phyloP scores from a whole-genome alignment of 2,329 filamentous ascomycete genomes.

The Chalaropsis thielavioides region DNA sequence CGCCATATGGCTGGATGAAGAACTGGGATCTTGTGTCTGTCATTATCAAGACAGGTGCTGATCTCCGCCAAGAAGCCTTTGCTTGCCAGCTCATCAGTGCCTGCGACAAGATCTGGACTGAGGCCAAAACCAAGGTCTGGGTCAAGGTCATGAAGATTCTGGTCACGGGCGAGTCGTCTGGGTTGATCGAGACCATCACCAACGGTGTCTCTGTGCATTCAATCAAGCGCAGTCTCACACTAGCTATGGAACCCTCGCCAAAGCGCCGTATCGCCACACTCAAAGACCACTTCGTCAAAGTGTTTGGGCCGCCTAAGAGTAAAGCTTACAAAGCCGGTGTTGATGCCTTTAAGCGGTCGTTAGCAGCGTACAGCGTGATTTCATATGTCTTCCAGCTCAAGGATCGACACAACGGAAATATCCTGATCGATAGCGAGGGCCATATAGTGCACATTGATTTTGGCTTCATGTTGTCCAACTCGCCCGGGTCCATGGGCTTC shows the following conservation, averaged over 20 bases:
- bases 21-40: slow-evolving; percentile 81
- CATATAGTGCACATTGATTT: slow-evolving; percentile 85
- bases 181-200: slow-evolving; percentile 75
- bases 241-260: slow-evolving; percentile 37
- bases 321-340: slow-evolving; percentile 57
- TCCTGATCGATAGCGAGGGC: slow-evolving; percentile 70
- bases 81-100: slow-evolving; percentile 72
- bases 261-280: slow-evolving; percentile 64
- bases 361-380: slow-evolving; percentile 75
- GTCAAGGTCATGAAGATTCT: slow-evolving; percentile 78
- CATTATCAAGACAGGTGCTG: slow-evolving; percentile 75
- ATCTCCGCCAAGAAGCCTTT: slow-evolving; percentile 73
- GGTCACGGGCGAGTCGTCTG: slow-evolving; percentile 71
- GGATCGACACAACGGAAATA: slow-evolving; percentile 75
- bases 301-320: slow-evolving; percentile 57
- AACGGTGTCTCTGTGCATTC: slow-evolving; percentile 81
- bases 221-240: slow-evolving; percentile 65
- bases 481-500: slow-evolving; percentile 69
- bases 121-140: slow-evolving; percentile 65
- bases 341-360: slow-evolving; percentile 65
- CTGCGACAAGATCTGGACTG: slow-evolving; percentile 68
- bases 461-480: slow-evolving; percentile 80
- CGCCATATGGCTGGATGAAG: slow-evolving; percentile 77
- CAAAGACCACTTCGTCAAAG: slow-evolving; percentile 67
- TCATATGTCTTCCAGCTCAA: slow-evolving; percentile 74